A percentile compares a stretch with the other conserved stretches of the same genome.
These are phyloP conservation scores for Starmerella asiatica DNA, from an alignment of 805 yeast genomes.

Conservation along the genomic window DNA sequence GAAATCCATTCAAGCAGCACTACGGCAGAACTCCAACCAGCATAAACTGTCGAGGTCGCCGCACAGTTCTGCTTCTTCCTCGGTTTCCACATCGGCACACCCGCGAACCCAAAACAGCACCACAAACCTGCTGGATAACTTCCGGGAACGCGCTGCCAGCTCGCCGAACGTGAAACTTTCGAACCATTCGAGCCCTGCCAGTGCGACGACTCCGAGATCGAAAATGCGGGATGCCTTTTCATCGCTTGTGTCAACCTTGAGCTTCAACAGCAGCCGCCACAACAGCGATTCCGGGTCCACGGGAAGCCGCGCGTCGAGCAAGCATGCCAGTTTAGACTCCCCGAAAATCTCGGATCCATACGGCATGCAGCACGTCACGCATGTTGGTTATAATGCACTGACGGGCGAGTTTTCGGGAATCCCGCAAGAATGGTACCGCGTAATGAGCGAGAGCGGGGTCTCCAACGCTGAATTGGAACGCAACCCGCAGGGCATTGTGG, in stretches of 20 bases:
- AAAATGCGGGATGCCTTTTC: slow-evolving; percentile 14
- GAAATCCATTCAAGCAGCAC: background rate
- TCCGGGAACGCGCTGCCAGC: background rate
- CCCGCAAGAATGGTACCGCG: slow-evolving; percentile 84
- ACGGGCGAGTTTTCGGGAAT: slow-evolving; percentile 84
- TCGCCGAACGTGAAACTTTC: slow-evolving; percentile 1
- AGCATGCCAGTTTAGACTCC: background rate
- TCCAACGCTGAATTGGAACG: slow-evolving; percentile 75
- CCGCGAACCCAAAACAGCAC: background rate
- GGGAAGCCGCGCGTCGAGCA: background rate
- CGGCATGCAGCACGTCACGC: slow-evolving; percentile 83
- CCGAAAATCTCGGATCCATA: slow-evolving; percentile 69
- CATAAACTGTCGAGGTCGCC: background rate
- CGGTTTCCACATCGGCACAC: too few relatives aligned
- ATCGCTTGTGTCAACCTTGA: slow-evolving; percentile 12
- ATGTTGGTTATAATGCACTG: slow-evolving; percentile 75
- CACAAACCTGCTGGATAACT: background rate
- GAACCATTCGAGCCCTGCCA: background rate
- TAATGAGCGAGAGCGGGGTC: slow-evolving; percentile 76
- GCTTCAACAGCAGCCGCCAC: slow-evolving; percentile 1
- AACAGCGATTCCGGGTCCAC: background rate
- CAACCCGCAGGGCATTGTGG: slow-evolving; percentile 89
- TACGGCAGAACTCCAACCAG: background rate
- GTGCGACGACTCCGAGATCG: slow-evolving; percentile 3
- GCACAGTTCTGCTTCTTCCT: background rate